Conservation (phyloP, 805 yeast species). For the Metschnikowia similis region DNA sequence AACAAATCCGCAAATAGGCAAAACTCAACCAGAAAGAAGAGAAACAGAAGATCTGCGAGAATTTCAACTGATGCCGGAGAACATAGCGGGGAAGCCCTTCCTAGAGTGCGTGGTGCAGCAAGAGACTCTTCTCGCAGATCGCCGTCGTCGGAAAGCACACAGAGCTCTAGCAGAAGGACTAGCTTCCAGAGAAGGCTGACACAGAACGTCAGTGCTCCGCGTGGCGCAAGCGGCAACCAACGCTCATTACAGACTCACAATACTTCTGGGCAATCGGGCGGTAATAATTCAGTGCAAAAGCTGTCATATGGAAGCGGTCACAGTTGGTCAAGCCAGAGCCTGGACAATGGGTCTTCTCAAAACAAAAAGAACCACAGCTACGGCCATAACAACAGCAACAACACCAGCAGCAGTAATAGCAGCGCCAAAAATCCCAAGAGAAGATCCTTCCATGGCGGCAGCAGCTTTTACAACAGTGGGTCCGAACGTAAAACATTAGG, state of each 20-base stretch:
- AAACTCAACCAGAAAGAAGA: constrained; percentile 5
- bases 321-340: neutral
- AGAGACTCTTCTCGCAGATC: constrained; percentile 1
- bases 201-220: neutral
- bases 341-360: neutral
- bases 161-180: neutral
- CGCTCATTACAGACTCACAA: neutral
- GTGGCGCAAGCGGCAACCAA: neutral
- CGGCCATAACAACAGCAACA: neutral
- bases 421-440: constrained; percentile 28
- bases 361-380: neutral
- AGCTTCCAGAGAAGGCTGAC: neutral
- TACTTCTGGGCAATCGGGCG: neutral
- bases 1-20: constrained; percentile 5
- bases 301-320: neutral
- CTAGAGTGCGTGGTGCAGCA: neutral
- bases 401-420: constrained; percentile 26
- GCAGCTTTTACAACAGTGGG: constrained; percentile 15
- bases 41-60: constrained; percentile 2
- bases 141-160: neutral
- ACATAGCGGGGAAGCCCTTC: neutral
- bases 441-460: constrained; percentile 29
- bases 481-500: neutral
- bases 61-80: neutral
- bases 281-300: neutral